phyloP scores from a whole-genome alignment of 768 basidiomycete genomes.

The Mycena maculata region DNA sequence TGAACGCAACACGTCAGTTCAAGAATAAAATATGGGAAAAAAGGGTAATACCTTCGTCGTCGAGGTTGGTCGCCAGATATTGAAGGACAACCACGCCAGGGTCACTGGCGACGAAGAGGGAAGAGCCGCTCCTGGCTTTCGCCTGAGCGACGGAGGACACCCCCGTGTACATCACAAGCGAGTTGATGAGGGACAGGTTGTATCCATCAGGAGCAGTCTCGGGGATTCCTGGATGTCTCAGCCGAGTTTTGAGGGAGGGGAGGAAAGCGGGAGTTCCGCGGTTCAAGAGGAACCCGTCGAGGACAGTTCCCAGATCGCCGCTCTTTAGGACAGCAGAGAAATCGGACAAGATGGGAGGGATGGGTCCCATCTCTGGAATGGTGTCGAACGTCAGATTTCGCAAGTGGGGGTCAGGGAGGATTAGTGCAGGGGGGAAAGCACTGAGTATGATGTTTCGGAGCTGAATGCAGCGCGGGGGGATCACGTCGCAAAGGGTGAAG shows the following conservation, averaged over 20 bases:
- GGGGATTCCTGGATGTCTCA: constrained; percentile 62
- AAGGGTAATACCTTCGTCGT: constrained; percentile 82
- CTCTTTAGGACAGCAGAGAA: constrained; percentile 86
- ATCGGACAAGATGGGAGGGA: constrained; percentile 92
- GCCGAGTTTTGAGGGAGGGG: constrained; percentile 80
- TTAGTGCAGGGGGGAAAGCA: constrained; percentile 87
- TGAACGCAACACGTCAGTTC: constrained; percentile 44
- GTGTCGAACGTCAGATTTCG: constrained; percentile 78
- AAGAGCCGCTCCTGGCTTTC: constrained; percentile 84
- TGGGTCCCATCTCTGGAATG: constrained; percentile 90
- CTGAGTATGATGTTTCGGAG: constrained; percentile 96
- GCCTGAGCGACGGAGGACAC: constrained; percentile 91
- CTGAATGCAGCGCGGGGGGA: constrained; percentile 94
- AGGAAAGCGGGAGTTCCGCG: constrained; percentile 79
- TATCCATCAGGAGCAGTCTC: constrained; percentile 71
- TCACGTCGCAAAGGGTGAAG: constrained; percentile 93
- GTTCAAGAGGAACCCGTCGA: constrained; percentile 89
- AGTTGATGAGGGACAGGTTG: constrained; percentile 91
- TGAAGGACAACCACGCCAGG: constrained; percentile 88
- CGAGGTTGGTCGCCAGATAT: constrained; percentile 84
- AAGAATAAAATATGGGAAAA: neutral
- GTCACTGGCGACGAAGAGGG: constrained; percentile 83
- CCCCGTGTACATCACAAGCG: constrained; percentile 96
- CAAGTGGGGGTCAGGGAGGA: constrained; percentile 89
- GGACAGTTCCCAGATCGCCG: constrained; percentile 79